phyloP scores from a whole-genome alignment of 2,329 filamentous ascomycete species.

The Geosmithia flava region DNA sequence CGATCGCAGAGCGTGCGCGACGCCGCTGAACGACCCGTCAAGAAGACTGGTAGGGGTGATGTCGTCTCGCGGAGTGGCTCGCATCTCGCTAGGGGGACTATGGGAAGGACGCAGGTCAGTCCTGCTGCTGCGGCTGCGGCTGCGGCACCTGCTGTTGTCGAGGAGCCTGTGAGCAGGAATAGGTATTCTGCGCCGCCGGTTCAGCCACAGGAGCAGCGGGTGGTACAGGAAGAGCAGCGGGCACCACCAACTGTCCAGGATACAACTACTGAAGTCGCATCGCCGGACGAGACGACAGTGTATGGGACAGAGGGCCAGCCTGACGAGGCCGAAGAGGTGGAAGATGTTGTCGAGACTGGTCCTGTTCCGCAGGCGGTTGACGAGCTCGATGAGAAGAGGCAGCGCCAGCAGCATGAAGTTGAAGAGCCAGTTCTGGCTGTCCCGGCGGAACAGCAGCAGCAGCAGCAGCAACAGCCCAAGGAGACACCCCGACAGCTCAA shows the following conservation, averaged over 20 bases:
- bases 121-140: constrained; percentile 20
- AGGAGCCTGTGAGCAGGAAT: neutral
- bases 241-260: neutral
- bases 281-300: too few relatives aligned
- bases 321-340: constrained; percentile 5
- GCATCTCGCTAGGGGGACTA: constrained; percentile 37
- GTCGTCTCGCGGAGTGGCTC: constrained; percentile 25
- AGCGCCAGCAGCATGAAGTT: neutral
- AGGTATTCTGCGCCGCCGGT: neutral
- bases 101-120: constrained; percentile 36
- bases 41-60: constrained; percentile 25
- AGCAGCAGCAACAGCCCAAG: neutral
- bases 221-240: neutral
- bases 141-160: neutral
- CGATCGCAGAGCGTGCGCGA: constrained; percentile 28
- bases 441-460: neutral
- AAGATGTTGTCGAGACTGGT: constrained; percentile 5
- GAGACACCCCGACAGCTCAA: neutral
- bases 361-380: neutral
- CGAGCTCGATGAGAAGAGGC: neutral
- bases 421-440: neutral
- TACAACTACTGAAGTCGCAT: too few relatives aligned
- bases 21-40: constrained; percentile 23
- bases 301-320: neutral
- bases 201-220: neutral